Evolutionary conservation across 371 early-diverging fungal genomes (phyloP), one percentile per base, ranked within the genome.

Genomic region (Rhizopus delemar): DNA sequence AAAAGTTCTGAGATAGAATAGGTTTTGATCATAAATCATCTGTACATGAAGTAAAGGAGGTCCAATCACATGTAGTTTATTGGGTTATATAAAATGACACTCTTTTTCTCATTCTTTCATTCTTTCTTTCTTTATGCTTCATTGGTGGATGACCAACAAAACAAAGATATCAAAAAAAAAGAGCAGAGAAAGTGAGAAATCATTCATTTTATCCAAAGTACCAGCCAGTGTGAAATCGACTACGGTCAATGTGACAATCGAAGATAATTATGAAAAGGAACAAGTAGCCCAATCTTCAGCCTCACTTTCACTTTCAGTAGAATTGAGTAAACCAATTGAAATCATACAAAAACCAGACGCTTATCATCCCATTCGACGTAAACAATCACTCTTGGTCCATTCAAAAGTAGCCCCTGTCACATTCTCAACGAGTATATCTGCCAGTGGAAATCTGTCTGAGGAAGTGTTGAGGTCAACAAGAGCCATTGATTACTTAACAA

Each of bases 351-450:
- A 51, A 53, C 35, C 60, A 46, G 56, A 56, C 31, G 34, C 38
- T 22, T 22, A 2, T 22, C 22, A 22, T 32, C 60, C 46, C 48
- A 45, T 51, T 61, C 12, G 35, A 34, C 32, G 50, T 49, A 16
- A 51, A 35, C 50, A 59, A 36, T 51, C 56, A 22, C 28, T 53
- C 31, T 35, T 55, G 53, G 36, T 56, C 3, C 57, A 58, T 32
- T 51, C 63, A 15, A 52, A 67, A 50, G 62, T 61, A 4, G 63
- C 65, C 3, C 57, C 59, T 12, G 62, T 65, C 16, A 32, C 65
- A 34, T 64, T 53, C 33, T 56, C 71, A 9, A 71, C 68, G 8
- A 59, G 68, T 32, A 57, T 71, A 0, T 67, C 68, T 22, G 71
- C 51, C 11, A 63, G 45, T 64, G 71, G 68, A 5, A 59, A 56